phyloP scores from a whole-genome alignment of 257 asterid genomes.

The Nicotiana obtusifolia region DNA sequence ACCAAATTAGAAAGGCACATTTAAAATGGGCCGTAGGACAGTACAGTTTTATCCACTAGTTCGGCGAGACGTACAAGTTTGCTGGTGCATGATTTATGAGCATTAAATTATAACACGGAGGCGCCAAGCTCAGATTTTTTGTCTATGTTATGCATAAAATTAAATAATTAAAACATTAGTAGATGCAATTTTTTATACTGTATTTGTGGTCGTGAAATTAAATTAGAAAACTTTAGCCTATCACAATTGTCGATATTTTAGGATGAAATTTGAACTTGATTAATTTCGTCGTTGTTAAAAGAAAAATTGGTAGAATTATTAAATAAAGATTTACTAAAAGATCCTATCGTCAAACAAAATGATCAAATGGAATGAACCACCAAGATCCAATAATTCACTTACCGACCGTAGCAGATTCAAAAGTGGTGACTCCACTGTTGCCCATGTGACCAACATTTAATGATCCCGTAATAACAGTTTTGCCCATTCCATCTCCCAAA shows the following conservation, averaged over 20 bases:
- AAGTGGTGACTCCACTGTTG: slow-evolving; percentile 25
- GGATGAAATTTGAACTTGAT: not conserved
- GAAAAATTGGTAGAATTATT: not conserved
- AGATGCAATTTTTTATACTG: not conserved
- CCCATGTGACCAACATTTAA: slow-evolving; percentile 28
- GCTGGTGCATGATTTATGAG: not conserved
- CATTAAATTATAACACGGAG: not conserved
- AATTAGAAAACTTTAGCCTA: no score
- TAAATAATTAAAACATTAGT: not conserved
- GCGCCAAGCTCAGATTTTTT: not conserved
- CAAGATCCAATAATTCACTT: not conserved
- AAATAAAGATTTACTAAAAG: not conserved
- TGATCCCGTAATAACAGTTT: slow-evolving; percentile 44
- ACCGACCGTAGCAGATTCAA: slow-evolving; percentile 37
- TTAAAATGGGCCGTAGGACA: not conserved
- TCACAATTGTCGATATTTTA: not conserved
- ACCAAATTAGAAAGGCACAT: no score
- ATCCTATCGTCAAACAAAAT: not conserved
- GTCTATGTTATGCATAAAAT: not conserved
- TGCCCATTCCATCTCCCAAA: slow-evolving; percentile 49
- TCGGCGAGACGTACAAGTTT: not conserved
- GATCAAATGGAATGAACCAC: not conserved
- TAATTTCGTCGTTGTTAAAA: not conserved
- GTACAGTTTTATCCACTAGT: not conserved
- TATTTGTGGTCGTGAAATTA: not conserved